Base-by-base conservation (phyloP, 2,329 filamentous ascomycete species). In the Bretziella fagacearum region DNA sequence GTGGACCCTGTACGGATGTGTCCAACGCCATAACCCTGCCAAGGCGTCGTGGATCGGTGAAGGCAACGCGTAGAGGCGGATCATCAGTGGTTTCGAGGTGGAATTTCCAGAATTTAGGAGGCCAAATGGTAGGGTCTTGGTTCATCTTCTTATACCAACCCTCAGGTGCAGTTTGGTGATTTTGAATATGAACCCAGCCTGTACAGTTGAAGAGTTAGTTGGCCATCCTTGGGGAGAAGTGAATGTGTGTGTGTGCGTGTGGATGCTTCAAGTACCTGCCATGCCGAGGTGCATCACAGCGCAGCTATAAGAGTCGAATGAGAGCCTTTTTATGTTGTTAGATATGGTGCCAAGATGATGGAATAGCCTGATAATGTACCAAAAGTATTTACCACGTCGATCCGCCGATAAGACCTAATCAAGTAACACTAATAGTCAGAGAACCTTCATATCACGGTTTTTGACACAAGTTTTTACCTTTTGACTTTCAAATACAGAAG, bases 321-420 rank as follows among this genome's bases (percentile, higher is more conserved):
- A 61, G 22, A 66, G 62, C 64, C 63, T 65, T 41, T 8, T n/a
- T 30, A 37, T 41, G 36, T 47, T 36, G 8, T 29, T 49, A 20
- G 13, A 36, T 18, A 13, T 11, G 2, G 36, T 6, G 8, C 15
- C 6, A 5, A 15, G 25, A 17, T 13, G 6, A 52, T 3, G 27
- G n/a, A 8, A n/a, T n/a, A n/a, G n/a, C n/a, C n/a, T n/a, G 23
- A 7, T 10, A 2, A 30, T 17, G 51, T 55, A 74, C 77, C 91
- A 98, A 61, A 98, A 96, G 59, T 96, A 96, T 71, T 96, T 98
- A 7, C 91, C 91, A 60, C 95, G 91, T 51, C 82, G 85, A 3
- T 82, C 83, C 3, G 82, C 83, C 46, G 67, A 69, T 6, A 74
- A 50, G 3, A 77, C 76, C 66, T 77, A 84, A 15, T 32, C 22